A percentile compares a stretch with the other conserved stretches of the same genome.
phyloP scores from a whole-genome alignment of 306 rosid species.

The Quercus ilex region DNA sequence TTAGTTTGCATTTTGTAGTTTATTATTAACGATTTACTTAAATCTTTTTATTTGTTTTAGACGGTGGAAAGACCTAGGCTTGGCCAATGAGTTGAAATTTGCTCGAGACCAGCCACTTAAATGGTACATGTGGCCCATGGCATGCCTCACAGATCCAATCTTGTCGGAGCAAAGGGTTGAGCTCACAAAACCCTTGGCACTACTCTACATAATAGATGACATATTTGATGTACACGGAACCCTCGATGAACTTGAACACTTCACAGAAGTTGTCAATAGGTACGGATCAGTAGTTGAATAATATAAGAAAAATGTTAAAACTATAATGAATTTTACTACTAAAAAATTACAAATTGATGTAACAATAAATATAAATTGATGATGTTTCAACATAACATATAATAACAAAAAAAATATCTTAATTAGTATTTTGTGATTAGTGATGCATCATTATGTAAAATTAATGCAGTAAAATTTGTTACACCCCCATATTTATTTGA shows the following conservation, averaged over 20 bases:
- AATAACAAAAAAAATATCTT: no score
- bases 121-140: constrained; percentile 65
- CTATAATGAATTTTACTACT: no score
- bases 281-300: background rate
- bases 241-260: constrained; percentile 43
- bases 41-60: constrained; percentile 9
- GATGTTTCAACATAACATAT: no score
- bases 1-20: no score
- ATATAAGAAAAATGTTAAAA: no score
- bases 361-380: no score
- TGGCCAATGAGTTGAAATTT: constrained; percentile 36
- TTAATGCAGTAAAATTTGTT: no score
- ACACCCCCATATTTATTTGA: no score
- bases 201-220: constrained; percentile 61
- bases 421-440: no score
- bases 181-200: constrained; percentile 47
- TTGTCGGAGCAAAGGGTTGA: constrained; percentile 42
- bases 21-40: no score
- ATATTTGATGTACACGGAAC: constrained; percentile 43
- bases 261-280: constrained; percentile 53
- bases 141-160: constrained; percentile 41
- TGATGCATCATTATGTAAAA: no score
- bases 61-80: constrained; percentile 58
- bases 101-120: constrained; percentile 54
- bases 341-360: no score